Base-by-base conservation (phyloP, 345 rosid species). In the thale cress (Arabidopsis thaliana) region DNA sequence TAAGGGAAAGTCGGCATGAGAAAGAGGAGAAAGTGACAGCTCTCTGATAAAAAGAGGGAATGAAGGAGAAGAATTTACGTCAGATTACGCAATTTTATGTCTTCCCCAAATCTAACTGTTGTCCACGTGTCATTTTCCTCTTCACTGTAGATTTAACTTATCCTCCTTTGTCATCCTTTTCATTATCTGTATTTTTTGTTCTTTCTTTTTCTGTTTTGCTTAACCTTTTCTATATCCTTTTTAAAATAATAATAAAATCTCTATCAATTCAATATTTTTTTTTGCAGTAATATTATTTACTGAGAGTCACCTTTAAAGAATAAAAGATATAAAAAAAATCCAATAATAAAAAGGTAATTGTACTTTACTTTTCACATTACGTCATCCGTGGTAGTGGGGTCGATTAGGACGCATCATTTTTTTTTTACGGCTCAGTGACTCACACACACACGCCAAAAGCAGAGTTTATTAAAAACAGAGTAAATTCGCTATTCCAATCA, bases 11-110 rank as follows among this genome's bases (percentile, higher is more conserved):
- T 58, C 13, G 75, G 49, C 53, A 55, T 64, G 65, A 0, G 23
- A 58, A 74, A 75, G 61, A 59, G 38, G 55, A 75, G 79, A 60
- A 24, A 60, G 68, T 42, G 74, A 59, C 74, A 60, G 63, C 57
- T 58, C 59, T 37, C 34, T 58, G 65, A 65, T 58, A 46, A 36
- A 74, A n/a, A 58, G n/a, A 6, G 32, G 32, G 51, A 73, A 73
- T 52, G 59, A 63, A 56, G 8, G 30, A 65, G 55, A 34, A 23
- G 59, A 67, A 34, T 44, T 68, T 61, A 4, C 68, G 61, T 75
- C 73, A 67, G 8, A 20, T 50, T 67, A 51, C 69, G 62, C 74
- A 68, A 30, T 12, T 34, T 52, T 20, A 51, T 67, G 69, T 44
- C 69, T 33, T 40, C 7, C 7, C 0, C 28, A 40, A 40, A 59